Evolutionary conservation across 108 stramenopile genomes (phyloP).

Genomic region (Aureococcus anophagefferens): DNA sequence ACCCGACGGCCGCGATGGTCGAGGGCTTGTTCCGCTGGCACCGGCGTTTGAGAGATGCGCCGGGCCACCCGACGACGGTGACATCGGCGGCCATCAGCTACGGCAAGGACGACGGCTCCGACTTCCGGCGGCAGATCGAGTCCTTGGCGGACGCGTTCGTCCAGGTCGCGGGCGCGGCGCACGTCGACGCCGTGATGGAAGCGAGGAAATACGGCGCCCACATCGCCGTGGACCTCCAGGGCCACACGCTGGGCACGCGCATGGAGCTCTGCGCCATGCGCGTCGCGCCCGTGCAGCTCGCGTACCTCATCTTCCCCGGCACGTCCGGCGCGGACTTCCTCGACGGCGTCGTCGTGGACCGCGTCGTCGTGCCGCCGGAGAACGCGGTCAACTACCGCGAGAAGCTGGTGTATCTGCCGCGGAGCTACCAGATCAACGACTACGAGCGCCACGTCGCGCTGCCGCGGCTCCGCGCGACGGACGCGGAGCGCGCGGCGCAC

Average conservation of each 20-base stretch:
- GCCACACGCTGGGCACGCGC: slow-evolving; percentile 36
- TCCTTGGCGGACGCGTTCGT: slow-evolving; percentile 15
- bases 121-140: slow-evolving; percentile 15
- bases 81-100: background rate
- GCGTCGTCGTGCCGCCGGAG: slow-evolving; percentile 16
- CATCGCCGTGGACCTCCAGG: slow-evolving; percentile 43
- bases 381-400: slow-evolving; percentile 28
- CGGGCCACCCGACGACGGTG: too few species aligned
- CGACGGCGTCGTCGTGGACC: slow-evolving; percentile 42
- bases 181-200: slow-evolving; percentile 16
- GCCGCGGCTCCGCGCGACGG: background rate
- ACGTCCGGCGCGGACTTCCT: slow-evolving; percentile 40
- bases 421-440: slow-evolving; percentile 37
- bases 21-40: slow-evolving; percentile 41
- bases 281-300: slow-evolving; percentile 35
- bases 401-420: slow-evolving; percentile 33
- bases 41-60: slow-evolving; percentile 13
- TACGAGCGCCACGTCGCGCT: slow-evolving; percentile 17
- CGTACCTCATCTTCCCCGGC: slow-evolving; percentile 46
- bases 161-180: slow-evolving; percentile 1
- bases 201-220: slow-evolving; percentile 16
- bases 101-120: slow-evolving; percentile 12
- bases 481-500: background rate
- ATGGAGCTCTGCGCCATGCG: slow-evolving; percentile 27
- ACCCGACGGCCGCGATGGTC: slow-evolving; percentile 41